Percentiles rank a stretch among this genome's conserved stretches.
phyloP scores from a whole-genome alignment of 2,329 filamentous ascomycete genomes.

The Calycina marina region DNA sequence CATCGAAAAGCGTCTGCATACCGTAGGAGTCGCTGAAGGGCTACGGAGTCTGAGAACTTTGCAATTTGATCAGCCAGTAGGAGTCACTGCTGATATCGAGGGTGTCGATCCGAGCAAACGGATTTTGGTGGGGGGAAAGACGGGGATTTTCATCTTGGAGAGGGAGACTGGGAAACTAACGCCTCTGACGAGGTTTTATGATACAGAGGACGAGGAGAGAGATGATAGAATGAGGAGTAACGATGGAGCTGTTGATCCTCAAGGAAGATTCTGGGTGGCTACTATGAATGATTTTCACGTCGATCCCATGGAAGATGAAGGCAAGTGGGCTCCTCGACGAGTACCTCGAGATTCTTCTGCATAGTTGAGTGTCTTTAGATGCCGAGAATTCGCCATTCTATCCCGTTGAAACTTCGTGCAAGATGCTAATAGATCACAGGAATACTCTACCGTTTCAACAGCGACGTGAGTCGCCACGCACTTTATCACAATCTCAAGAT shows the following conservation, averaged over 20 bases:
- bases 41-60: slow-evolving; percentile 20
- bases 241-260: slow-evolving; percentile 67
- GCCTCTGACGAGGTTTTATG: slow-evolving; percentile 35
- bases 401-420: not conserved
- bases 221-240: slow-evolving; percentile 49
- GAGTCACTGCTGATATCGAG: slow-evolving; percentile 67
- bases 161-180: slow-evolving; percentile 39
- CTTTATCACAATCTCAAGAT: slow-evolving; percentile 55
- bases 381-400: not conserved
- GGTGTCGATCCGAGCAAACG: slow-evolving; percentile 44
- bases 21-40: slow-evolving; percentile 49
- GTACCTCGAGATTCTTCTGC: too few species aligned
- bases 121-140: slow-evolving; percentile 67
- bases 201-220: slow-evolving; percentile 17
- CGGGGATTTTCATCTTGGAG: slow-evolving; percentile 67
- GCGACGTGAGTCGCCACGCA: slow-evolving; percentile 41
- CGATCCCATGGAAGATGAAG: slow-evolving; percentile 23
- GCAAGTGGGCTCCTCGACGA: slow-evolving; percentile 16
- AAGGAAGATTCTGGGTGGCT: slow-evolving; percentile 74
- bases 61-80: slow-evolving; percentile 38
- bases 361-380: too few species aligned
- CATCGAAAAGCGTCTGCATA: slow-evolving; percentile 59
- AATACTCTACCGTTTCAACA: slow-evolving; percentile 57
- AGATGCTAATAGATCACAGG: slow-evolving; percentile 34
- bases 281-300: slow-evolving; percentile 65